A percentile compares a stretch with the other conserved stretches of the same genome.
phyloP scores from a whole-genome alignment of 2,329 filamentous ascomycete species.

The Leptographium procerum region DNA sequence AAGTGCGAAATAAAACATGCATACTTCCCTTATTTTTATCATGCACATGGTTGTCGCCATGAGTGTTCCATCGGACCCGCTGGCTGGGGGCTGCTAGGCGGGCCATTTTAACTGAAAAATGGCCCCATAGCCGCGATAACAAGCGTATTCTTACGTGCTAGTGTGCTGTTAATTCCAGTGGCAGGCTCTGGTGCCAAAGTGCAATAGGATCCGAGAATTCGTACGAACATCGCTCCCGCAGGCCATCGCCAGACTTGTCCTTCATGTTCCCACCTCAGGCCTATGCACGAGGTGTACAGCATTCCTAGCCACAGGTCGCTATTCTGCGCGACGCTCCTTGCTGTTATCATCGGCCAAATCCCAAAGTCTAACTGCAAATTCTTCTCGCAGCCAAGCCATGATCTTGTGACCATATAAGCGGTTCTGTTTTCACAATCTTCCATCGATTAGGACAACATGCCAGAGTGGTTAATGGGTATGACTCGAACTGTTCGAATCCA shows the following conservation, averaged over 20 bases:
- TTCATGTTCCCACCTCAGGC: too few species aligned
- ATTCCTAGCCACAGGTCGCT: too few species aligned
- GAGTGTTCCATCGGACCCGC: neutral
- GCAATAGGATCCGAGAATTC: too few species aligned
- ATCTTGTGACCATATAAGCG: too few species aligned
- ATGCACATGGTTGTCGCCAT: neutral
- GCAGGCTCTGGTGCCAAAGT: neutral
- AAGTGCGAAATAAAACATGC: neutral
- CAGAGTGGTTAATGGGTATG: neutral
- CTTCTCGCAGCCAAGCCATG: too few species aligned
- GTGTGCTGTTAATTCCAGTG: neutral
- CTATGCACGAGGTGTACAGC: too few species aligned
- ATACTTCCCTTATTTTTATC: neutral
- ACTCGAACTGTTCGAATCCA: neutral
- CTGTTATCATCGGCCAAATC: too few species aligned
- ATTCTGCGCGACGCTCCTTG: too few species aligned
- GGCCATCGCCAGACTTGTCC: too few species aligned
- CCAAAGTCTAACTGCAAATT: too few species aligned
- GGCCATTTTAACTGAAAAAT: neutral
- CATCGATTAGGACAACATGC: neutral
- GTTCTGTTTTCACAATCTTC: too few species aligned
- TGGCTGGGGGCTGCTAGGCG: neutral
- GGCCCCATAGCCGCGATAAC: neutral
- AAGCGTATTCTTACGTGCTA: neutral
- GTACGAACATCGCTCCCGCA: too few species aligned